Evolutionary conservation across 441 rosid genomes (phyloP), one percentile per base, ranked within the genome.

Genomic region (Syzygium malaccense): DNA sequence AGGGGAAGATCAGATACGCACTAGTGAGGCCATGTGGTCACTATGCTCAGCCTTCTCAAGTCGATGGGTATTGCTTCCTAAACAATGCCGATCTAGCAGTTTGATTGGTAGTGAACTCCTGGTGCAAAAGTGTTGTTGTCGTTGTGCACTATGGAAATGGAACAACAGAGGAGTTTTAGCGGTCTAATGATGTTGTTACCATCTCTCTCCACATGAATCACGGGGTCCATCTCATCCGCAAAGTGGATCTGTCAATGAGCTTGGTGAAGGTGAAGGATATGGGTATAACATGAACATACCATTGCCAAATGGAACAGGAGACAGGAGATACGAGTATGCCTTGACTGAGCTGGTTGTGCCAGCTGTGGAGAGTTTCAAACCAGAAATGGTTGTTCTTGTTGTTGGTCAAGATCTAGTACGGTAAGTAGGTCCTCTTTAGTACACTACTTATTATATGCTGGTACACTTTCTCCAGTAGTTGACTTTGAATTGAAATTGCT

Each of bases 11-110:
- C 28, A 92, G 95, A 6, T 97, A 94, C 89, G 93, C 98, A 33
- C 87, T 97, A 87, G 99, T 97, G 48, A 95, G 98, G 58, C 98
- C 98, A 88, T 98, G 97, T 6, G 99, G 98, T 41, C 98, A 97
- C 91, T 98, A 95, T 87, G 93, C 99, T 85, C 98, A 96, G 91
- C 98, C 98, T 79, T 92, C 92, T 88, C 95, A 89, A 89, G 97
- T 96, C 9, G 98, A 97, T 51, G 98, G 99, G 17, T 97, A 97
- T 88, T 96, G 98, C 92, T 96, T 97, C 88, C 92, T 97, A 53
- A 97, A 95, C 93, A 97, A 97, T 57, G 97, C 96, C 0, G 98
- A 93, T 90, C 92, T 97, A 66, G 96, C 98, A 1, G 95, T 95
- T 53, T 93, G 92, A 62, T 86, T 94, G 85, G 96, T 97, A 49